Base-by-base conservation (phyloP, 495 filamentous ascomycete genomes). In the Lentithecium fluviatile region DNA sequence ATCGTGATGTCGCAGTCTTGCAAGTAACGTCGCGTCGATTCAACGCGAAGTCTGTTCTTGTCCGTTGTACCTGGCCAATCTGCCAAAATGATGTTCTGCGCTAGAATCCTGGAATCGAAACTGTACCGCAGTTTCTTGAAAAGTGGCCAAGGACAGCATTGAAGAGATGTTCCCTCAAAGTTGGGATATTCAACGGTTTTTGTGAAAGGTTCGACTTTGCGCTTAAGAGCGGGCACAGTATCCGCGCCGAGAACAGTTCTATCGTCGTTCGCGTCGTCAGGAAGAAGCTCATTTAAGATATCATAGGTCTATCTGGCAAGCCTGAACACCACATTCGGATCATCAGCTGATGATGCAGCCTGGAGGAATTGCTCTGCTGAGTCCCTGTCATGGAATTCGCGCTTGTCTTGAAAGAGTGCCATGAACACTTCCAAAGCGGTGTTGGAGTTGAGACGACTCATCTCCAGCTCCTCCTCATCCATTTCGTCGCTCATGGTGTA, bases 1-100 rank as follows among this genome's bases (percentile, higher is more conserved):
- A 58, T 40, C 5, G 55, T 37, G 11, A 58, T 15, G 23, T 58
- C 55, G 19, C 55, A 58, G 5, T 15, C 24, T 40, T 58, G 55
- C 42, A 58, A 12, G 32, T 58, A 40, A 3, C 55, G 24, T 13
- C 36, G 32, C 8, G 55, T 32, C 2, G 42, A 12, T 6, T 37
- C 55, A 6, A 58, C 55, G 12, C 55, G 43, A 23, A 38, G 36
- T 10, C 26, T 21, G 25, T 58, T 58, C 15, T 17, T 58, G 26
- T 58, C 55, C 2, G 43, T 49, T n/a, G 15, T 1, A 3, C 55
- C 55, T 45, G 11, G 55, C 3, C 32, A 20, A 25, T 58, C 55
- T 20, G 26, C 43, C 19, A 58, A n/a, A 12, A 36, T 38, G 15
- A 58, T 15, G 19, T 45, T 45, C 29, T 58, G 37, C 29, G 38